Base-by-base conservation (phyloP, 2,329 filamentous ascomycete species). In the Neofusicoccum umdonicola region DNA sequence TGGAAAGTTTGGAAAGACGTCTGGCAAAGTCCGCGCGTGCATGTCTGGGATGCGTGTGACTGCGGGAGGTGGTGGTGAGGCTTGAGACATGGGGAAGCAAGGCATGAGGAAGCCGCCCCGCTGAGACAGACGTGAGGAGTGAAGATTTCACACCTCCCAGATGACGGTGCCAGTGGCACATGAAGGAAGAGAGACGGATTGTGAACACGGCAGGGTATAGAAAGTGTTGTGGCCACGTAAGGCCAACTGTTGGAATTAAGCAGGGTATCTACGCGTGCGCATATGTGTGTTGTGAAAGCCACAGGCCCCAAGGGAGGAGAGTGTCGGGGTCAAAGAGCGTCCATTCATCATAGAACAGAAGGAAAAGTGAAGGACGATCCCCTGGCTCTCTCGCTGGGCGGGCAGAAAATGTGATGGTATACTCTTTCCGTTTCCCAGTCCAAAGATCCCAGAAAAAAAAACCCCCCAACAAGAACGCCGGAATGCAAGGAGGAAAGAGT, bases 251-350 rank as follows among this genome's bases (percentile, higher is more conserved):
- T 11, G 50, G n/a, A 54, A 37, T 17, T 19, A 47, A 47, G 56
- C 17, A 45, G 56, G 56, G 56, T 60, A 60, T 47, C 56, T 60
- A 60, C 47, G 11, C 27, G 56, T 31, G 52, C 22, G 8, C 39
- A 60, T 13, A 9, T 35, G 8, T 8, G 41, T 27, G 22, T 19
- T 17, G 19, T 58, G 54, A n/a, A 19, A 60, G 56, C 56, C 42
- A 37, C 56, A 47, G 56, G 31, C 41, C 42, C 56, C 56, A 47
- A 35, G 54, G 39, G 37, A 31, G 17, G 34, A 19, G 35, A 44
- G 19, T 17, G 22, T 17, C 11, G 31, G 41, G 27, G 27, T 60
- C 34, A 37, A 37, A 37, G 56, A 47, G 22, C 42, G 56, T 60
- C 56, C 39, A 44, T 47, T 60, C 31, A 45, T 60, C 56, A n/a